These are phyloP conservation scores for Coemansia sp. DNA, from an alignment of 192 early-diverging fungal genomes.

Conservation along the genomic window DNA sequence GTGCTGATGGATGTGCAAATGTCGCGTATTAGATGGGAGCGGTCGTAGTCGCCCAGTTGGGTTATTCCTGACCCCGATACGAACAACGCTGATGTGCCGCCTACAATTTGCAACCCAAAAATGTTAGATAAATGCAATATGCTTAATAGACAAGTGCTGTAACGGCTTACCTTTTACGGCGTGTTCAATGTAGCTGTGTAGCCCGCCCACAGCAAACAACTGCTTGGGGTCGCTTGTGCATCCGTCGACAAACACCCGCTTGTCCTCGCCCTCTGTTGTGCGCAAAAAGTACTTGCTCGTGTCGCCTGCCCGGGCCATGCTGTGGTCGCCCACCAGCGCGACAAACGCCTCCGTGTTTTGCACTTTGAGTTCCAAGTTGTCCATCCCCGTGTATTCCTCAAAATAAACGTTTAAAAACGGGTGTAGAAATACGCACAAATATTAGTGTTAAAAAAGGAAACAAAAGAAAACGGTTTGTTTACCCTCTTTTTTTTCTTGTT, in stretches of 20 bases:
- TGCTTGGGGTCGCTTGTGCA: conserved; percentile 29
- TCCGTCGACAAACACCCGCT: conserved; percentile 47
- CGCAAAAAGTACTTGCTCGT: conserved; percentile 50
- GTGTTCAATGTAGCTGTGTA: conserved; percentile 38
- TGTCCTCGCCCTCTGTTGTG: neutral
- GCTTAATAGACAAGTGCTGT: too few species aligned
- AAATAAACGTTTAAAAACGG: too few species aligned
- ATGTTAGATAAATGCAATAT: neutral
- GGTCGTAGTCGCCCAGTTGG: conserved; percentile 41
- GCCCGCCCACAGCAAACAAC: conserved; percentile 19
- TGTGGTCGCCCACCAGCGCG: conserved; percentile 35
- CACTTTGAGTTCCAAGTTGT: conserved; percentile 18
- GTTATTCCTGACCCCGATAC: conserved; percentile 42
- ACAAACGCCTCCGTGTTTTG: conserved; percentile 49
- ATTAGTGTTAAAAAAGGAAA: too few species aligned
- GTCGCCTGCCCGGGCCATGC: conserved; percentile 38
- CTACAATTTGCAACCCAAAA: conserved; percentile 1
- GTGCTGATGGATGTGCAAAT: conserved; percentile 29
- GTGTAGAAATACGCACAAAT: too few species aligned
- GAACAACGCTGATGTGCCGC: conserved; percentile 49
- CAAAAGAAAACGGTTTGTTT: too few species aligned
- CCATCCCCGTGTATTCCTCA: too few species aligned
- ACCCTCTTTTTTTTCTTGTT: too few species aligned
- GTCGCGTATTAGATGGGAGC: conserved; percentile 28
- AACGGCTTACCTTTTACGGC: conserved; percentile 29